Evolutionary conservation across 345 rosid species (phyloP).

Genomic region (Garcia nutans): DNA sequence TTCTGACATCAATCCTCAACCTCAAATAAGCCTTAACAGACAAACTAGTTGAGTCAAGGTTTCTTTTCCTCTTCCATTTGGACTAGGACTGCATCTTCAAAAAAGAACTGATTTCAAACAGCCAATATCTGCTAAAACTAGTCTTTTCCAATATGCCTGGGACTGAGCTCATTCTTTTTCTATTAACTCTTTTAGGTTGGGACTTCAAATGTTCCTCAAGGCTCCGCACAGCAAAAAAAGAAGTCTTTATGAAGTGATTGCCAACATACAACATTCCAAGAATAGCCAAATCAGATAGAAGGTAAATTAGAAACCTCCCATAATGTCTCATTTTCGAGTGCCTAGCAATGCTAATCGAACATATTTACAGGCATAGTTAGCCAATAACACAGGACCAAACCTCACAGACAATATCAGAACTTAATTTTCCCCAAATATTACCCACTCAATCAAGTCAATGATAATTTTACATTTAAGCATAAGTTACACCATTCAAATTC

Average conservation of each 20-base stretch:
- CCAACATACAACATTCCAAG: too few relatives aligned
- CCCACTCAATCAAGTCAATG: background rate
- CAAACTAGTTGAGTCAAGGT: background rate
- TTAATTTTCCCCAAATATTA: background rate
- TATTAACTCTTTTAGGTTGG: background rate
- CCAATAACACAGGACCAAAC: background rate
- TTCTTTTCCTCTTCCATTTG: background rate
- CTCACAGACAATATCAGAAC: background rate
- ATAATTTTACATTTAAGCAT: background rate
- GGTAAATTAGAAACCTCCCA: background rate
- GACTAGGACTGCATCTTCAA: background rate
- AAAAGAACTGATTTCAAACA: background rate
- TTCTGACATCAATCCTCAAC: background rate
- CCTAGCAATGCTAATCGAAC: conserved; percentile 2
- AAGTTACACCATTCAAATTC: background rate
- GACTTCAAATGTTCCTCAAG: background rate
- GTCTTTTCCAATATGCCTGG: background rate
- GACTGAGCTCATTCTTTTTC: background rate
- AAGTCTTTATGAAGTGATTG: background rate
- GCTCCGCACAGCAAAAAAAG: background rate
- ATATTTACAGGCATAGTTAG: background rate
- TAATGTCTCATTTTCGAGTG: background rate
- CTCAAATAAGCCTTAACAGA: background rate
- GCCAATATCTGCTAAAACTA: background rate
- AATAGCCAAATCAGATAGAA: background rate